Conservation (phyloP, 1,139 yeast species). For the Arxiozyma slooffiae region DNA sequence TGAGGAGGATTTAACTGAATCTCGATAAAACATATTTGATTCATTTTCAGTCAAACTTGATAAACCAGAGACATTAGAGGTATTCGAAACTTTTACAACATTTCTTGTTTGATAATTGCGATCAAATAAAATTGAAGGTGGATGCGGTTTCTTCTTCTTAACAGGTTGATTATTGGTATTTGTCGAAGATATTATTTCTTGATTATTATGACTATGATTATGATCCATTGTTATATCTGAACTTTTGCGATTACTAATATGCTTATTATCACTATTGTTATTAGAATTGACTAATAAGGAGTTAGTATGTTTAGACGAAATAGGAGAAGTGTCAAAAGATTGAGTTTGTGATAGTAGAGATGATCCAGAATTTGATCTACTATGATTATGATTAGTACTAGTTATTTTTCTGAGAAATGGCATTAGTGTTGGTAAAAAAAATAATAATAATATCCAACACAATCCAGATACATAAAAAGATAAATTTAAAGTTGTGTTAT, state of each 20-base stretch:
- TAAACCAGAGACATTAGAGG: not conserved
- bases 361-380: constrained; percentile 22
- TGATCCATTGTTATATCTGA: not conserved
- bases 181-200: not conserved
- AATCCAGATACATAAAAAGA: not conserved
- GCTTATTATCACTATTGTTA: not conserved
- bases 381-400: constrained; percentile 17
- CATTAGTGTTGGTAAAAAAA: constrained; percentile 9
- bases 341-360: constrained; percentile 6
- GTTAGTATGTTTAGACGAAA: not conserved
- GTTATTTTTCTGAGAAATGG: constrained; percentile 22
- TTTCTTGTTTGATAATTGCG: not conserved
- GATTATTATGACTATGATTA: not conserved
- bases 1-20: not conserved
- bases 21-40: not conserved
- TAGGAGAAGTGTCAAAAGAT: not conserved
- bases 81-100: not conserved
- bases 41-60: not conserved
- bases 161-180: not conserved
- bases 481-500: not conserved
- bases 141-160: not conserved
- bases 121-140: not conserved
- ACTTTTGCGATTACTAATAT: too few relatives aligned
- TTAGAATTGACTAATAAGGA: not conserved
- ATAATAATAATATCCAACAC: not conserved